phyloP scores from a whole-genome alignment of 2,329 filamentous ascomycete genomes.

The Teratosphaeria pseudoeucalypti region DNA sequence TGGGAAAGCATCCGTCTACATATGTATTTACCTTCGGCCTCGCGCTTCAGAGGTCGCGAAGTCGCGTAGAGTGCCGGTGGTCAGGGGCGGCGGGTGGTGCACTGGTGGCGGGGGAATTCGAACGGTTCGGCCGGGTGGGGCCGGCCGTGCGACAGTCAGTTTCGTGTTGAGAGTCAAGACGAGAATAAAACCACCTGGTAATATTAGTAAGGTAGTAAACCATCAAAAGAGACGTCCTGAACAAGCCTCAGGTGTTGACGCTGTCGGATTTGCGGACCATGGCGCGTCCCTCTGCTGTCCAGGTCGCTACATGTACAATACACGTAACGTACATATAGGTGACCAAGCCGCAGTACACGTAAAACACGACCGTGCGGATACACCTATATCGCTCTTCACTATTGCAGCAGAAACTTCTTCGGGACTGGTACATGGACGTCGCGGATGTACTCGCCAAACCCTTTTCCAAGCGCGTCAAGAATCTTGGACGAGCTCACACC shows the following conservation, averaged over 20 bases:
- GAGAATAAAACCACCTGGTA: too few species aligned
- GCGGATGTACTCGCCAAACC: not conserved
- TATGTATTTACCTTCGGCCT: not conserved
- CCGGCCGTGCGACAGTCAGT: too few species aligned
- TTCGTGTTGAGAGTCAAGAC: too few species aligned
- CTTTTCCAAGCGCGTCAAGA: conserved; percentile 15
- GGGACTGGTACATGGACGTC: not conserved
- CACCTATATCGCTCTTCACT: not conserved
- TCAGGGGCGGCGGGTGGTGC: not conserved
- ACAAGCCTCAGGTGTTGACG: too few species aligned
- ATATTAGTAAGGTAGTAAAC: too few species aligned
- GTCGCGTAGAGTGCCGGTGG: not conserved
- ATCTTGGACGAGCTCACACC: conserved; percentile 15
- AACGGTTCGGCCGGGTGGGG: too few species aligned
- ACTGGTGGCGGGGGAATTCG: not conserved
- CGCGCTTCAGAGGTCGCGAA: not conserved
- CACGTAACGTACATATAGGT: too few species aligned
- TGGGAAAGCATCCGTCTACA: not conserved
- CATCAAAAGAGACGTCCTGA: too few species aligned
- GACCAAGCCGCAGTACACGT: not conserved
- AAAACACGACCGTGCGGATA: not conserved
- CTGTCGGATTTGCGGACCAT: too few species aligned
- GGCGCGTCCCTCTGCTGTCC: too few species aligned
- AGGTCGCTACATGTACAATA: too few species aligned
- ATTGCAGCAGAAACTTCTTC: not conserved